Conservation (phyloP, 352 stramenopile species). For the Nannochloropsis limnetica region DNA sequence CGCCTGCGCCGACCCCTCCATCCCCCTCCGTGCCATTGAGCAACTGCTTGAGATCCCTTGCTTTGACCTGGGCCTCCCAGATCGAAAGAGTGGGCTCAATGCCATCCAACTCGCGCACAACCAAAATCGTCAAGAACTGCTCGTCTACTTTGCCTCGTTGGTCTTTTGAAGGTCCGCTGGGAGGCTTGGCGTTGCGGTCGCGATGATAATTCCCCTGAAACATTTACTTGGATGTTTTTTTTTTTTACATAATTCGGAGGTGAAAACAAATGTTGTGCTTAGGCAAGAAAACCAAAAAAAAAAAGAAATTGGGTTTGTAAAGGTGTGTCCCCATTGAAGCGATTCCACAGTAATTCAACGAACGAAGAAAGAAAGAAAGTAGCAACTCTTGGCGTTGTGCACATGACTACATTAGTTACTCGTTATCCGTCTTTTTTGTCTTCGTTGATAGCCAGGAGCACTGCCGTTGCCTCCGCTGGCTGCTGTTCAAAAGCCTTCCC, state of each 20-base stretch:
- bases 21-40: neutral
- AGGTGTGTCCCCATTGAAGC: neutral
- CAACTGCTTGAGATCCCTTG: conserved; percentile 16
- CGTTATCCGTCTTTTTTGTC: neutral
- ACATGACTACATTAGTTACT: neutral
- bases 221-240: neutral
- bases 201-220: neutral
- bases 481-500: neutral
- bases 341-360: neutral
- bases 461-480: neutral
- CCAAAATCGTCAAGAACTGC: neutral
- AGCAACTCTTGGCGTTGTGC: neutral
- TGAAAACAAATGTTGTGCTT: neutral
- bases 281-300: neutral
- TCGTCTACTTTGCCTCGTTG: conserved; percentile 4
- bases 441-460: neutral
- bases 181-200: neutral
- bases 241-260: neutral
- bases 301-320: neutral
- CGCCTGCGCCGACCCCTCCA: neutral
- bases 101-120: conserved; percentile 4
- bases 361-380: no score
- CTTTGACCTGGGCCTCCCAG: conserved; percentile 16
- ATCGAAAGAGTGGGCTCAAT: conserved; percentile 25
- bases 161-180: neutral